phyloP scores from a whole-genome alignment of 2,329 filamentous ascomycete species.

The Fusarium robinianum region DNA sequence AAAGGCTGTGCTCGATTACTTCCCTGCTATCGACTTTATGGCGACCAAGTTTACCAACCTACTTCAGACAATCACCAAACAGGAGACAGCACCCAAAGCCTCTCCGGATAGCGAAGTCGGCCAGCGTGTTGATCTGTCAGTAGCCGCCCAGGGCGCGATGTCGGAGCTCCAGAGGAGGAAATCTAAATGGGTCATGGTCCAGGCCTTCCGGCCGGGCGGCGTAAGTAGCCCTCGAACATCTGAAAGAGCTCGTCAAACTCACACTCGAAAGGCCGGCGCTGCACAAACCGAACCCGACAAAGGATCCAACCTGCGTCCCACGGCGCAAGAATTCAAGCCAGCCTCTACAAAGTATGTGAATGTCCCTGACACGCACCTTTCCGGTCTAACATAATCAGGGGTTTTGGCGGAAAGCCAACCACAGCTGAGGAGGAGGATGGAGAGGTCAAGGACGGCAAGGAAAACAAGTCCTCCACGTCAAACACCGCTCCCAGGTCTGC shows the following conservation, averaged over 20 bases:
- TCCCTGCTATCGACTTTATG: slow-evolving; percentile 90
- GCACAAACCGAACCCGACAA: slow-evolving; percentile 39
- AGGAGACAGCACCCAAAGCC: slow-evolving; percentile 59
- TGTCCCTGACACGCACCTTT: not conserved
- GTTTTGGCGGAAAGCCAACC: slow-evolving; percentile 24
- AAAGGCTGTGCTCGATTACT: slow-evolving; percentile 77
- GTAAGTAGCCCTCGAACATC: slow-evolving; percentile 46
- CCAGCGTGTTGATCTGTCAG: slow-evolving; percentile 72
- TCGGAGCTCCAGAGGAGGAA: slow-evolving; percentile 71
- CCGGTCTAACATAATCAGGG: slow-evolving; percentile 1
- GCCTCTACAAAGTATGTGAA: slow-evolving; percentile 46
- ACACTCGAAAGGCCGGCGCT: slow-evolving; percentile 36
- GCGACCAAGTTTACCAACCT: slow-evolving; percentile 68
- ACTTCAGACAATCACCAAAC: slow-evolving; percentile 66
- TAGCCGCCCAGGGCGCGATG: slow-evolving; percentile 72
- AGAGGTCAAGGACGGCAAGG: slow-evolving; percentile 67
- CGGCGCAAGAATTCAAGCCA: slow-evolving; percentile 69
- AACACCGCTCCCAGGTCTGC: slow-evolving; percentile 18
- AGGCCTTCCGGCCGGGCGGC: slow-evolving; percentile 69
- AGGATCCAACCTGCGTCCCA: slow-evolving; percentile 56
- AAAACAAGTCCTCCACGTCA: slow-evolving; percentile 26
- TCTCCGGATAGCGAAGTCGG: slow-evolving; percentile 57
- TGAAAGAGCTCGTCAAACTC: slow-evolving; percentile 16
- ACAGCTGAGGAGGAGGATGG: slow-evolving; percentile 68
- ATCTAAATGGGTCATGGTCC: slow-evolving; percentile 72